These are phyloP conservation scores for Huntiella abstrusa DNA, from an alignment of 2,329 filamentous ascomycete genomes.

Conservation along the genomic window DNA sequence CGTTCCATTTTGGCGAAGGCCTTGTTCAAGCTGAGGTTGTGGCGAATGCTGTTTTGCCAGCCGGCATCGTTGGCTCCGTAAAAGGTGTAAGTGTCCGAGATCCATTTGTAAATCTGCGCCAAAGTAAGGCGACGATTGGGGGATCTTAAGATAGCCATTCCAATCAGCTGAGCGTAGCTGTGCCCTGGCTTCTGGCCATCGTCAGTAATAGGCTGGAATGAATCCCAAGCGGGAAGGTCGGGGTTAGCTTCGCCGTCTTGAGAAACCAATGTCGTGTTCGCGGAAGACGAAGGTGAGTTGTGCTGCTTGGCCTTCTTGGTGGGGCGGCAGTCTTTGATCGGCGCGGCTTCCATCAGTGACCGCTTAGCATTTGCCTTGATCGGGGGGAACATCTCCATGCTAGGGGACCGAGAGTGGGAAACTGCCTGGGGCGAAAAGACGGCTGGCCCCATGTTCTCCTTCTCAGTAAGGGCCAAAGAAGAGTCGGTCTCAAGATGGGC, in stretches of 20 bases:
- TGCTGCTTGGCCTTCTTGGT: conserved; percentile 48
- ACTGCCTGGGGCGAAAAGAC: conserved; percentile 28
- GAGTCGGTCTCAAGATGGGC: conserved; percentile 21
- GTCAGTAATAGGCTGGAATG: conserved; percentile 68
- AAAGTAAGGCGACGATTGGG: conserved; percentile 69
- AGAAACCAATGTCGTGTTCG: conserved; percentile 17
- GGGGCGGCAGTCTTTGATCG: conserved; percentile 47
- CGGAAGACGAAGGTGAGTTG: too few relatives aligned
- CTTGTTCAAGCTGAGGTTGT: conserved; percentile 94
- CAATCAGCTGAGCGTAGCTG: conserved; percentile 89
- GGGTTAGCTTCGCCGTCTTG: conserved; percentile 4
- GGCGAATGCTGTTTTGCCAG: conserved; percentile 98
- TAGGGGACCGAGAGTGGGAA: conserved; percentile 16
- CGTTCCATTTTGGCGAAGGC: conserved; percentile 90
- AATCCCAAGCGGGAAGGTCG: conserved; percentile 41
- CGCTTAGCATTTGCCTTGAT: conserved; percentile 21
- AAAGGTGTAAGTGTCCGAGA: conserved; percentile 82
- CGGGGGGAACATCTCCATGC: conserved; percentile 29
- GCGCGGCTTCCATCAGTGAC: conserved; percentile 51
- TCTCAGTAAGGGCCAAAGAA: conserved; percentile 22
- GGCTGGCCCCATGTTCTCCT: conserved; percentile 36
- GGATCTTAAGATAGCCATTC: conserved; percentile 86
- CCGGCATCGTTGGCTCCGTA: conserved; percentile 72
- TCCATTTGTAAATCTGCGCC: conserved; percentile 97
- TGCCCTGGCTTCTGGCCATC: conserved; percentile 77